Evolutionary conservation across 2,329 filamentous ascomycete genomes (phyloP), one percentile per base, ranked within the genome.

Genomic region (Colletotrichum tabaci): DNA sequence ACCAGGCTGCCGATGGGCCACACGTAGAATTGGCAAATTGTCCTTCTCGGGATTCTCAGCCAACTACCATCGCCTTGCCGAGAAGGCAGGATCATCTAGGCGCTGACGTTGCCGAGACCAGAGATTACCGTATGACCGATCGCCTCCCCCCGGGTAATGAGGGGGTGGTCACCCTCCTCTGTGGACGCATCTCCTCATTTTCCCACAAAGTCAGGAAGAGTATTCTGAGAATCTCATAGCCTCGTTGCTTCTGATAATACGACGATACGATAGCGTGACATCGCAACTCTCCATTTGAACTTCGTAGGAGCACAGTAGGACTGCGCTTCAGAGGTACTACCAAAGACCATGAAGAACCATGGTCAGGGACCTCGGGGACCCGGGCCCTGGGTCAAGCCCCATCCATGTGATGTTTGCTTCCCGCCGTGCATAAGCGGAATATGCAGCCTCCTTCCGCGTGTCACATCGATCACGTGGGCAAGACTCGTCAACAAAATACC

Each of bases 351-450:
- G 40, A 62, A 26, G 38, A 52, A 62, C 68, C 68, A 46, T 58
- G 52, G 68, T 47, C 21, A 52, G 42, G 53, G 68, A 60, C 49
- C 64, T 52, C 23, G 26, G 52, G 49, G 30, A 35, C 30, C 30
- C 30, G 30, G 30, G 8, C 30, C 30, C 30, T 35, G 30, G 30
- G 30, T 9, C 52, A 38, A 38, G 52, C 68, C 58, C 64, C 64
- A 71, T 63, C 35, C 21, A 13, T 46, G 65, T 71, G 52, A 63
- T 62, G 40, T 57, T 57, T 67, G 52, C 52, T 71, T 70, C 65
- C 68, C 65, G 68, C 53, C 46, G 21, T 71, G 68, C 68, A 71
- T 71, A 68, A 55, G 50, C 65, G 64, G 68, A 58, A 71, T 58
- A 71, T 68, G 68, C 58, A 62, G 52, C 56, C 55, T 38, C 44